These are phyloP conservation scores for Mucuna pruriens DNA, from an alignment of 306 rosid species.

Conservation along the genomic window DNA sequence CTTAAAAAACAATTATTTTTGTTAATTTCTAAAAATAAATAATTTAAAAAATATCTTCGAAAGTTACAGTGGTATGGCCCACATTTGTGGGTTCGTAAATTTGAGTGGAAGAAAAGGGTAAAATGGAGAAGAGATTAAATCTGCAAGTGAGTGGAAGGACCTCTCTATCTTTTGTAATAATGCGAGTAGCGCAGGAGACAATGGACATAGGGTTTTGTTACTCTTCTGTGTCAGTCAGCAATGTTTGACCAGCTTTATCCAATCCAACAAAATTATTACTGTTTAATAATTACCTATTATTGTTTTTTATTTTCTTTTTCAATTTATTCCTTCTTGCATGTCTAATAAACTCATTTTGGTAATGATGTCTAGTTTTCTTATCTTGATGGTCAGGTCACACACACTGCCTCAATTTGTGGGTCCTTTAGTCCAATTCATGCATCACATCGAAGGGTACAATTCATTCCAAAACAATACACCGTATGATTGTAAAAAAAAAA, in stretches of 20 bases:
- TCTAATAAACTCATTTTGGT: neutral
- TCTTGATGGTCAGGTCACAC: conserved; percentile 4
- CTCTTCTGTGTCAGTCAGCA: conserved; percentile 56
- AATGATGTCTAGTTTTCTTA: conserved; percentile 12
- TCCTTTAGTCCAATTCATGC: conserved; percentile 17
- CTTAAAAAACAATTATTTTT: too few relatives aligned
- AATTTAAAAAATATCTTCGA: too few relatives aligned
- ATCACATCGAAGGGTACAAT: conserved; percentile 38
- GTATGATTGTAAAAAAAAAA: neutral
- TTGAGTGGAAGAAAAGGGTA: neutral
- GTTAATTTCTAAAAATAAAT: too few relatives aligned
- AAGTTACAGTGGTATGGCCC: neutral
- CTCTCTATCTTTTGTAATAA: conserved; percentile 17
- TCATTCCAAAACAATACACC: conserved; percentile 19
- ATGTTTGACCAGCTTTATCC: conserved; percentile 64
- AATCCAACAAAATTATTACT: conserved; percentile 60
- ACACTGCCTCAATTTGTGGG: conserved; percentile 23
- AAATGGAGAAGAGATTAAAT: conserved; percentile 12
- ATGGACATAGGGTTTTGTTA: conserved; percentile 8
- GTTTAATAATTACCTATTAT: conserved; percentile 50
- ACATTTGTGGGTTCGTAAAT: neutral
- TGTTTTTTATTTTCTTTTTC: conserved; percentile 3
- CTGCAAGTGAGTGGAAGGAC: neutral
- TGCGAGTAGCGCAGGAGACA: neutral
- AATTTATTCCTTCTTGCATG: neutral